Evolutionary conservation across 2,329 filamentous ascomycete genomes (phyloP), one percentile per base, ranked within the genome.

Genomic region (Penicillium sp.): DNA sequence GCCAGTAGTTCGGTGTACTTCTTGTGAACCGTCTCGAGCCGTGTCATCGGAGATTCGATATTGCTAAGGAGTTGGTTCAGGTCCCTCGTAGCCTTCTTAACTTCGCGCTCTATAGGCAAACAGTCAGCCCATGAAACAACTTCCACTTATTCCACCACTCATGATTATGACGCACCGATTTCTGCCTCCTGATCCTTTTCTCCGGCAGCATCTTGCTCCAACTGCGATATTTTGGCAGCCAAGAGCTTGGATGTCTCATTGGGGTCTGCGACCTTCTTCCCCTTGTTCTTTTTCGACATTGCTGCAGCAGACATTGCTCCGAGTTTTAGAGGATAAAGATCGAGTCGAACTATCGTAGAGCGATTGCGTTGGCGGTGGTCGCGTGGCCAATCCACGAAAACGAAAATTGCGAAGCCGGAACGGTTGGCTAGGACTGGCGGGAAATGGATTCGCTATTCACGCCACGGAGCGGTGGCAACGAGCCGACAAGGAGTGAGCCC

Each of bases 141-240:
- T n/a, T n/a, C n/a, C n/a, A n/a, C n/a, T n/a, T n/a, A n/a, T n/a
- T n/a, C n/a, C n/a, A n/a, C n/a, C n/a, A n/a, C n/a, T n/a, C n/a
- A n/a, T n/a, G n/a, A n/a, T n/a, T n/a, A 24, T 42, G 35, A 79
- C 83, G 66, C 75, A 95, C 89, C 88, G 67, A 98, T 96, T 75
- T 97, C 93, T 54, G 86, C 82, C 72, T 96, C 90, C 71, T 96
- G 88, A 61, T 95, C 91, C 70, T 94, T 95, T 67, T 95, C 90
- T 52, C 88, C 88, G 10, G 89, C 89, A 43, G 86, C 87, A 76
- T 96, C 90, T 55, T 88, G 86, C 70, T 98, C 93, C 52, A 98
- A 76, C 73, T 97, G 93, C 19, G 89, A 91, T 65, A 98, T 95
- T 65, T 94, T 88, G 54, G 90, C 88, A 55, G 90, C 85, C 45